A percentile compares a stretch with the other conserved stretches of the same genome.
phyloP scores from a whole-genome alignment of 2,329 filamentous ascomycete genomes.

The Aureobasidium musti region DNA sequence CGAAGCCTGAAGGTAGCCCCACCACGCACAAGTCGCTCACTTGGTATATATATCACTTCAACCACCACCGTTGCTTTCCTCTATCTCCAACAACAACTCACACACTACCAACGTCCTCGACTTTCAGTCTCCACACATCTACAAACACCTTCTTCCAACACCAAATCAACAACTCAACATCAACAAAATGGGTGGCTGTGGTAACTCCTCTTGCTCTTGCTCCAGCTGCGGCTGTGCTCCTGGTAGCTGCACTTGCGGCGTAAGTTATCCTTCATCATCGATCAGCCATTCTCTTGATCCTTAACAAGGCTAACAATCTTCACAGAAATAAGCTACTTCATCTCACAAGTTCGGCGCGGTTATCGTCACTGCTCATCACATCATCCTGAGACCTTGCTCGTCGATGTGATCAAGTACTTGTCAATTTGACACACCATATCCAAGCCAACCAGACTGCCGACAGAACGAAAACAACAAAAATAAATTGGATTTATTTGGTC shows the following conservation, averaged over 20 bases:
- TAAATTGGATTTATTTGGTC: neutral
- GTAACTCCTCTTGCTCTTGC: constrained; percentile 28
- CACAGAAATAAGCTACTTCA: neutral
- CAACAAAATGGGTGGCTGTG: constrained; percentile 27
- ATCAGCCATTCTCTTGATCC: neutral
- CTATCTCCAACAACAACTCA: neutral
- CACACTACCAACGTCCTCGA: neutral
- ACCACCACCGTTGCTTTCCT: neutral
- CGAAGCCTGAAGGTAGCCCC: neutral
- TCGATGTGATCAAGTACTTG: neutral
- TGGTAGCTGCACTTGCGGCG: constrained; percentile 28
- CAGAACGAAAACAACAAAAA: neutral
- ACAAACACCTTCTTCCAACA: neutral
- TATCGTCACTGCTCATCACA: neutral
- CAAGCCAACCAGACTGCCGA: neutral
- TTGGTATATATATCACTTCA: constrained; percentile 10
- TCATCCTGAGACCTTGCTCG: neutral
- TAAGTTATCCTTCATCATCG: constrained; percentile 1
- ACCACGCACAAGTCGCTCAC: constrained; percentile 19
- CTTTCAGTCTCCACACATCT: neutral
- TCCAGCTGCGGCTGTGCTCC: constrained; percentile 27
- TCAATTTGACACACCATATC: neutral
- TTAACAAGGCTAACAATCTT: neutral
- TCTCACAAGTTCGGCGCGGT: neutral
- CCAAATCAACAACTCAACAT: constrained; percentile 14